Evolutionary conservation across 2,329 filamentous ascomycete genomes (phyloP).

Genomic region (Pseudogymnoascus sp.): DNA sequence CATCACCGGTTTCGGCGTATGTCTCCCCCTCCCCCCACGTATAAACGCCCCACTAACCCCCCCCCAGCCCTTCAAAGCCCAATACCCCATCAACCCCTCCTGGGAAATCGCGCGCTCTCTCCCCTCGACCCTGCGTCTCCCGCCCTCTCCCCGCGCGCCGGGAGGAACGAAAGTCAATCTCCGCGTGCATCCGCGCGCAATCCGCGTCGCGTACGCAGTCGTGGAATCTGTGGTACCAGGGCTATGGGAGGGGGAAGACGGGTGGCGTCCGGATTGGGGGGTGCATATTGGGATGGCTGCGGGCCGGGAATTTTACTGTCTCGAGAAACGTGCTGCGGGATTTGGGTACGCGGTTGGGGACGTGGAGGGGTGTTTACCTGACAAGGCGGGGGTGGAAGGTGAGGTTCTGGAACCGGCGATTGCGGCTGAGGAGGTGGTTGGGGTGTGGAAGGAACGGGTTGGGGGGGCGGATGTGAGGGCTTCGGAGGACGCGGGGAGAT

Average conservation of each 20-base stretch:
- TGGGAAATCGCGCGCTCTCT: conserved; percentile 67
- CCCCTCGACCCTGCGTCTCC: conserved; percentile 52
- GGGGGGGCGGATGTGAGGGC: conserved; percentile 41
- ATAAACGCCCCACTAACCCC: neutral
- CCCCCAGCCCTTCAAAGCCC: conserved; percentile 61
- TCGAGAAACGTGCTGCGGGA: conserved; percentile 63
- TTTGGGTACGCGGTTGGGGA: conserved; percentile 64
- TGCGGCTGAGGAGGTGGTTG: conserved; percentile 47
- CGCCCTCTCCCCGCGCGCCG: conserved; percentile 16
- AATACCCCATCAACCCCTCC: conserved; percentile 68
- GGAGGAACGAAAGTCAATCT: conserved; percentile 33
- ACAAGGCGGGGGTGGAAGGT: conserved; percentile 39
- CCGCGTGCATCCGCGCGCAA: conserved; percentile 53
- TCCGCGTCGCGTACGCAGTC: conserved; percentile 62
- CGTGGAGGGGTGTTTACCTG: conserved; percentile 53
- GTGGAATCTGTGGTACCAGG: conserved; percentile 55
- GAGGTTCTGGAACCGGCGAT: conserved; percentile 33
- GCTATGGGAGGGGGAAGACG: conserved; percentile 36
- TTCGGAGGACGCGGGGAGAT: conserved; percentile 62
- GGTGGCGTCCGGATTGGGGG: conserved; percentile 49
- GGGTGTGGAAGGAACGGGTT: conserved; percentile 44
- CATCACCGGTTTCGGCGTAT: conserved; percentile 53
- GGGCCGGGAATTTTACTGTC: conserved; percentile 54
- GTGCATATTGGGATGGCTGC: conserved; percentile 75
- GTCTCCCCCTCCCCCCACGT: conserved; percentile 20